Base-by-base conservation (phyloP, 2,329 filamentous ascomycete genomes). In the Botrytis cinerea region DNA sequence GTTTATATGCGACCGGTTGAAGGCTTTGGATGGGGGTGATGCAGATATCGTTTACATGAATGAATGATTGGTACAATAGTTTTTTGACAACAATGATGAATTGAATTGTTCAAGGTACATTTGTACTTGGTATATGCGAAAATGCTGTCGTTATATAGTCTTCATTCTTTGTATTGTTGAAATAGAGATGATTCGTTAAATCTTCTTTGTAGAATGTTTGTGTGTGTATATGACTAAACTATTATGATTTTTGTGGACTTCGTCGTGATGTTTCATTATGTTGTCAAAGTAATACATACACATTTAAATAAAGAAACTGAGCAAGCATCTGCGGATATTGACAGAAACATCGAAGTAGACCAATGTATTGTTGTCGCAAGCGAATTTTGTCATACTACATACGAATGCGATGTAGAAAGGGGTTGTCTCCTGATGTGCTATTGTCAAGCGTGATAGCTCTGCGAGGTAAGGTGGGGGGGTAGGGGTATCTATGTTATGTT, bases 1-100 rank as follows among this genome's bases (percentile, higher is more conserved):
- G 28, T 45, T 62, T 70, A 87, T 69, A 38, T 12, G 32, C 16
- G 45, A 45, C 14, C 16, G 57, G 22, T 46, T 61, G 54, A 20
- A 16, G 28, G 28, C 22, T 45, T 70, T 40, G 57, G 14, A 46
- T 25, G 67, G 40, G 18, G 10, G 35, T 28, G n/a, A 57, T 69
- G 64, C 25, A 57, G 43, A 25, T 40, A 43, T 43, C 10, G 10
- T 57, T 9, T 66, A 25, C 45, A 69, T 57, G n/a, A 57, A 57
- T 62, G 25, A 57, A 68, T 54, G 48, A 57, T 57, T 57, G 35
- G 18, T 69, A 57, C 38, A 69, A 10, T 9, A 38, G 32, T 54
- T 62, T 68, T 43, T 57, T 57, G 48, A 68, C 18, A 66, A n/a
- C 25, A 28, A n/a, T 18, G 48, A 22, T 14, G n/a, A 20, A 43